Evolutionary conservation across 805 yeast species (phyloP), one percentile per base, ranked within the genome.

Genomic region (Wickerhamiella galacta): DNA sequence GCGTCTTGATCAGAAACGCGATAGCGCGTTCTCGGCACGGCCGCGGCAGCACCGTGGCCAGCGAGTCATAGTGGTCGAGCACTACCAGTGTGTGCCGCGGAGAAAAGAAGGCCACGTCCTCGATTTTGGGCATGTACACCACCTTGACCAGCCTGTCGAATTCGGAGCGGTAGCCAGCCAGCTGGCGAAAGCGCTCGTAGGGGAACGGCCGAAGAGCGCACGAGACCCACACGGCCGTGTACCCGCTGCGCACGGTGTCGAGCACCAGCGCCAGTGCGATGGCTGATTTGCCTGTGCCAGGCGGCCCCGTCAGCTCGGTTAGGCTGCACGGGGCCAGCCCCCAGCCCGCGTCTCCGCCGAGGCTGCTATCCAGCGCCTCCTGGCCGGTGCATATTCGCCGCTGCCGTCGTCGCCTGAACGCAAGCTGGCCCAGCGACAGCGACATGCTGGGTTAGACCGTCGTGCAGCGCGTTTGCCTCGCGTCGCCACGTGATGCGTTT

Each of bases 231-330:
- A 42, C 33, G 8, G 46, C 51, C 4, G 25, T 24, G 6, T 27
- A 37, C 8, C 52, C 51, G 11, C 36, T 28, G n/a, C 27, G 23
- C 14, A 48, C 32, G 12, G 49, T 42, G 23, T 41, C 40, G 6
- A 32, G 16, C 9, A 38, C 39, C 6, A 46, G 35, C 6, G 33
- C 19, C 12, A 50, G 40, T 11, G 37, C 45, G 0, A 51, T 11
- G 7, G 44, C 31, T 2, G 51, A 46, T 31, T 46, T 49, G 4
- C 54, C 56, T 2, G 39, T 24, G 4, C 52, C 56, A 1, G 54
- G 53, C 3, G 47, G 45, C 3, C 54, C 55, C 1, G 44, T 31
- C 3, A 51, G n/a, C 29, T 52, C 54, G 4, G 42, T 34, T 14
- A 42, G 21, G 8, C 21, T 27, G 4, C 10, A 10, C 16, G 28